These are phyloP conservation scores for Monilinia laxa DNA, from an alignment of 2,329 filamentous ascomycete genomes.

Conservation along the genomic window DNA sequence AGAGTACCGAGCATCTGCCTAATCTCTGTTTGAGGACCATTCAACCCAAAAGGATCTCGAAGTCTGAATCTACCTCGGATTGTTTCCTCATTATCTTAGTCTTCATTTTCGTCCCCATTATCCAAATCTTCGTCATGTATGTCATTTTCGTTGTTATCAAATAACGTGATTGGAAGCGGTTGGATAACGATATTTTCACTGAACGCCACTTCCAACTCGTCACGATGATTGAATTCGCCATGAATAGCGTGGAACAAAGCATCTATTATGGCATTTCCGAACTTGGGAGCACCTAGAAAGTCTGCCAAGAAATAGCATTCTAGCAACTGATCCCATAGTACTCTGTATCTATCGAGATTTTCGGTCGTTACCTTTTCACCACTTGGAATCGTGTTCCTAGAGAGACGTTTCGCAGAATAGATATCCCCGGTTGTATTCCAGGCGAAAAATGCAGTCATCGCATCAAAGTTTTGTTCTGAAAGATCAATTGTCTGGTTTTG, in stretches of 20 bases:
- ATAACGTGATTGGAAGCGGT: not conserved
- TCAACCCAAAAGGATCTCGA: not conserved
- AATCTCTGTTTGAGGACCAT: not conserved
- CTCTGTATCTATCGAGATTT: not conserved
- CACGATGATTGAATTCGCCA: not conserved
- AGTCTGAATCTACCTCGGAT: not conserved
- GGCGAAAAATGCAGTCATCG: not conserved
- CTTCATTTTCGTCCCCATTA: no score
- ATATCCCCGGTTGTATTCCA: not conserved
- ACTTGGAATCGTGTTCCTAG: not conserved
- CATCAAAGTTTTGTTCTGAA: not conserved
- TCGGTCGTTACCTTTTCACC: not conserved
- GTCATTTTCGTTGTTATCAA: not conserved
- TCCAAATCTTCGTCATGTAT: not conserved
- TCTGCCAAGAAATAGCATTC: not conserved
- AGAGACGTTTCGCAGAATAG: not conserved
- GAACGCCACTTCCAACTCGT: not conserved
- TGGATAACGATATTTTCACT: not conserved
- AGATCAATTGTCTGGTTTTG: not conserved
- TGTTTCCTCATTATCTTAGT: no score
- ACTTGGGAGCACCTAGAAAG: not conserved
- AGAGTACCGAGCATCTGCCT: conserved; percentile 3
- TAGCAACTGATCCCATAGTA: conserved; percentile 1
- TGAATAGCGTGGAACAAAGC: not conserved
- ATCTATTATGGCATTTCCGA: not conserved